phyloP scores from a whole-genome alignment of 495 filamentous ascomycete species.

The Daldinia vernicosa region DNA sequence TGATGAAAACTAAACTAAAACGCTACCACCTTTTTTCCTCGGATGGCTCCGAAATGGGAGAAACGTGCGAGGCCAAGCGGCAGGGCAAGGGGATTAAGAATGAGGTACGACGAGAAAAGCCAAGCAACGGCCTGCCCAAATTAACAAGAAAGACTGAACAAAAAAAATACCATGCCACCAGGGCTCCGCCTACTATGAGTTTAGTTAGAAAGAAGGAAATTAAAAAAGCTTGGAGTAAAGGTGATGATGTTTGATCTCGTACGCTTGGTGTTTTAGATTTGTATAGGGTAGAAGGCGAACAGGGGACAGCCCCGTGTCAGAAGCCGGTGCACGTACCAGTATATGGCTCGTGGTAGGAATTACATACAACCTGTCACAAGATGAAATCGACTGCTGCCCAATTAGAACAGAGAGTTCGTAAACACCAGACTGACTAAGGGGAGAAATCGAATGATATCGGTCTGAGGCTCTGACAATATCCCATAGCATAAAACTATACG shows the following conservation, averaged over 20 bases:
- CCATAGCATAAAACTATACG: conserved; percentile 17
- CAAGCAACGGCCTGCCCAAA: conserved; percentile 33
- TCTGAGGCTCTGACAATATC: conserved; percentile 41
- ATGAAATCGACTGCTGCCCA: conserved; percentile 21
- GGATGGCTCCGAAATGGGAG: conserved; percentile 36
- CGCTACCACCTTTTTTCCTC: conserved; percentile 6
- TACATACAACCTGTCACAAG: conserved; percentile 22
- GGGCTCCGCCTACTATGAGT: conserved; percentile 20
- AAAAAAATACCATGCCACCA: conserved; percentile 37
- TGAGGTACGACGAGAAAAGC: conserved; percentile 10
- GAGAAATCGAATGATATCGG: conserved; percentile 40
- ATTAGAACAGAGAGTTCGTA: conserved; percentile 25
- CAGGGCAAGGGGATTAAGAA: conserved; percentile 22
- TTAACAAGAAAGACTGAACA: conserved; percentile 30
- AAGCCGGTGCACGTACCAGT: conserved; percentile 10
- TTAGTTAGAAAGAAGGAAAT: conserved; percentile 20
- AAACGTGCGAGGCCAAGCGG: conserved; percentile 23
- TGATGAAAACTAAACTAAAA: conserved; percentile 15
- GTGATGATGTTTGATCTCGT: conserved; percentile 47
- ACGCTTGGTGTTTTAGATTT: conserved; percentile 54
- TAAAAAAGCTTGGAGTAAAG: conserved; percentile 19
- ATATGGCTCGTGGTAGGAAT: background rate
- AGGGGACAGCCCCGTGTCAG: conserved; percentile 25
- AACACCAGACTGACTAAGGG: conserved; percentile 33
- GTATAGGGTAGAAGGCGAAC: conserved; percentile 37